Evolutionary conservation across 345 rosid species (phyloP).

Genomic region (Ceriops decandra): DNA sequence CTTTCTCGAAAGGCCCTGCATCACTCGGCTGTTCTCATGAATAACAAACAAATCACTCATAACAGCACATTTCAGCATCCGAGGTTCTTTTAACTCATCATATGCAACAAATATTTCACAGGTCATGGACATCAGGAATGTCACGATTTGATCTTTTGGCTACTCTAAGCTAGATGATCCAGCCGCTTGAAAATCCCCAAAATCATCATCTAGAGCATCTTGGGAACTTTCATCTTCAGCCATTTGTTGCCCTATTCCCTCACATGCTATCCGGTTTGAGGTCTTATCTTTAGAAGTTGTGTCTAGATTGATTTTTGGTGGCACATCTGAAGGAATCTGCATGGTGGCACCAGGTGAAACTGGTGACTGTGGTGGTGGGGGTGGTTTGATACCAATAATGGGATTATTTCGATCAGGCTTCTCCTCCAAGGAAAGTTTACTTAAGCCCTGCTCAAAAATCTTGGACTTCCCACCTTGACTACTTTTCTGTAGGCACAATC

Average conservation of each 20-base stretch:
- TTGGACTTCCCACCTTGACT: conserved; percentile 43
- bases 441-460: conserved; percentile 51
- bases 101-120: conserved; percentile 15
- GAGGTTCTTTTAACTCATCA: background rate
- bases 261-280: conserved; percentile 26
- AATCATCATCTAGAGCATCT: conserved; percentile 74
- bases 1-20: too few species aligned
- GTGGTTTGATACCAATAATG: conserved; percentile 54
- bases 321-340: conserved; percentile 34
- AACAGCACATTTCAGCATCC: background rate
- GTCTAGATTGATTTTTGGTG: conserved; percentile 32
- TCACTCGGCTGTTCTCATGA: too few species aligned
- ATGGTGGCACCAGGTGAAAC: conserved; percentile 51
- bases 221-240: conserved; percentile 30
- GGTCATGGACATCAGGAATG: conserved; percentile 1
- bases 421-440: conserved; percentile 54
- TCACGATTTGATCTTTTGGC: background rate
- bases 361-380: conserved; percentile 75
- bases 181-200: conserved; percentile 97
- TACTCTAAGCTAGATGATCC: conserved; percentile 23
- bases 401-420: conserved; percentile 54
- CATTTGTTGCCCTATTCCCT: conserved; percentile 28
- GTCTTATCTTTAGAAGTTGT: conserved; percentile 23
- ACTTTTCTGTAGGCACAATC: conserved; percentile 37
- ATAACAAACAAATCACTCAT: background rate